Evolutionary conservation across 2,329 filamentous ascomycete genomes (phyloP), one percentile per base, ranked within the genome.

Genomic region (Chaetoscypha palmicola): DNA sequence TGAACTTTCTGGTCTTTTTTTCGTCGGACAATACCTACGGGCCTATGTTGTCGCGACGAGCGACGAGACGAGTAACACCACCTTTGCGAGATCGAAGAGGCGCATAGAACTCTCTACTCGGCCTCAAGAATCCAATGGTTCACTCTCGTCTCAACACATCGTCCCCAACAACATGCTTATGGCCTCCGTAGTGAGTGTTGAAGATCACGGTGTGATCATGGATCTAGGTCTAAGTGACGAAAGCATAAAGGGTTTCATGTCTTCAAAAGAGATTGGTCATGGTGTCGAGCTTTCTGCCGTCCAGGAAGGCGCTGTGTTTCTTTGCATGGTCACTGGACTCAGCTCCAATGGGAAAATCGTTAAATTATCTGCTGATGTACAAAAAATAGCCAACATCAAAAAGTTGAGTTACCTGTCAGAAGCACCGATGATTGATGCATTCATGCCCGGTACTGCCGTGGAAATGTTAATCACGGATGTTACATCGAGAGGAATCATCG

Each of bases 151-250:
- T 53, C 78, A 83, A 31, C 87, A 88, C 56, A 66, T 96, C 8
- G 79, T 92, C 8, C 66, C 75, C 31, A 83, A 94, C 58, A 74
- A 72, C 52, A 89, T 86, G 35, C 70, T 97, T 16, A 94, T 97
- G 74, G 91, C 89, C 2, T 83, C 89, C 0, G 82, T 98, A 20
- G 67, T 76, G 39, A 98, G 91, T 64, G 83, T 94, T n/a, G 91
- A 98, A 65, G 94, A 98, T 57, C 90, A 95, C 59, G 92, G 92
- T 49, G 76, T 92, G 46, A 78, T 97, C 44, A 95, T 98, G 88
- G 88, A 96, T 55, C 67, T 97, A 28, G 88, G 88, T 14, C 70
- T 97, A 5, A 72, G 80, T 26, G 77, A 80, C 41, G 68, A 73
- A 23, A 74, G 77, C 28, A 63, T 90, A 41, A 82, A 81, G 51